A percentile compares a stretch with the other conserved stretches of the same genome.
Evolutionary conservation across 2,329 filamentous ascomycete genomes (phyloP).

Genomic region (Rhytidhysteron rufulum): DNA sequence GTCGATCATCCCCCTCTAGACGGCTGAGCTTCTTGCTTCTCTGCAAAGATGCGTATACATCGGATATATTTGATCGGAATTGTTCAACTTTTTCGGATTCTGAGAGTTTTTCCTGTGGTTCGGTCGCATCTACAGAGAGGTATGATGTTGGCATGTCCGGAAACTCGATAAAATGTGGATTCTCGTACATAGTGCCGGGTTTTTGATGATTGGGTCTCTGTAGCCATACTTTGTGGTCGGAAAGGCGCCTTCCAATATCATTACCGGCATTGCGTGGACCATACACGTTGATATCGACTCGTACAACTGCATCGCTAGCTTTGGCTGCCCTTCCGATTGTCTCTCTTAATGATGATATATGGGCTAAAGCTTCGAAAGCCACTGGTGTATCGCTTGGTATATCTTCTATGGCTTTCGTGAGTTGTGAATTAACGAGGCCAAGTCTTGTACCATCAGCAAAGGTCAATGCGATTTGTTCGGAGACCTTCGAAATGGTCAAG

Average conservation of each 20-base stretch:
- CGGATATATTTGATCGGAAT: background rate
- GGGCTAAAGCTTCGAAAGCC: slow-evolving; percentile 21
- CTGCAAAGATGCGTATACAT: background rate
- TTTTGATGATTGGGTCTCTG: slow-evolving; percentile 19
- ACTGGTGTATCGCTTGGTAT: slow-evolving; percentile 14
- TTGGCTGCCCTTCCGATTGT: slow-evolving; percentile 16
- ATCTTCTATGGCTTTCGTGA: slow-evolving; percentile 14
- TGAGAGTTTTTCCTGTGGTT: background rate
- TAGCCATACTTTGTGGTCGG: slow-evolving; percentile 19
- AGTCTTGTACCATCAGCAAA: slow-evolving; percentile 13
- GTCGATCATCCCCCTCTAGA: background rate
- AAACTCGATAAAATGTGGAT: slow-evolving; percentile 22
- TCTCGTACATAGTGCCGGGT: slow-evolving; percentile 16
- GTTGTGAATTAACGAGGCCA: slow-evolving; percentile 17
- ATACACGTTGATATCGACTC: slow-evolving; percentile 24
- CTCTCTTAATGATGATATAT: slow-evolving; percentile 15
- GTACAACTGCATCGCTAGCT: slow-evolving; percentile 20
- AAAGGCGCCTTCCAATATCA: slow-evolving; percentile 16
- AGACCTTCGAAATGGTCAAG: slow-evolving; percentile 10
- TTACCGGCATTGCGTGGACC: slow-evolving; percentile 7
- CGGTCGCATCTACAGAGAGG: background rate
- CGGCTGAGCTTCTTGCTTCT: background rate
- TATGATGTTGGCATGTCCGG: slow-evolving; percentile 5
- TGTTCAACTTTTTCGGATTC: background rate
- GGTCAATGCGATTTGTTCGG: slow-evolving; percentile 10